Base-by-base conservation (phyloP, 495 filamentous ascomycete species). In the Viridothelium virens region DNA sequence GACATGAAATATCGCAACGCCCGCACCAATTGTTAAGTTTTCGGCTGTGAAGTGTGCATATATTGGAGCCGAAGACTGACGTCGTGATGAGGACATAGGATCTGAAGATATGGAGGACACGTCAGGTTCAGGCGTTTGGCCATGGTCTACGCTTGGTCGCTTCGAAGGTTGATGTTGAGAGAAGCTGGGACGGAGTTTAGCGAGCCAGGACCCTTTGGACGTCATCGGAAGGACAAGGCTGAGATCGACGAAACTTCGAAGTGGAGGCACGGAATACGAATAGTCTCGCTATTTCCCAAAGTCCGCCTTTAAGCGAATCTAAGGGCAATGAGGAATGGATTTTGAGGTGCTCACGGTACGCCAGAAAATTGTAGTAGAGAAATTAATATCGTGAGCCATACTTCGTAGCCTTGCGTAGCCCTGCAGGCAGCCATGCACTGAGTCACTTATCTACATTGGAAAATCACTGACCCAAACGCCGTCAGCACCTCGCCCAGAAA, bases 1-100 rank as follows among this genome's bases (percentile, higher is more conserved):
- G 31, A 81, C 46, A 64, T 82, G 80, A 68, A 82, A 82, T 62
- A 81, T 81, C 4, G 80, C 80, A 0, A 80, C 78, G 16, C 80
- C 77, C 18, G 71, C 77, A 62, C 77, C 77, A 25, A 78, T 71
- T 18, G 72, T 76, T 16, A 76, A 63, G 36, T 70, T 70, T 7
- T 66, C 63, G 46, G 33, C 56, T 7, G 72, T 50, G 56, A 69
- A 75, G 64, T 64, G 65, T 48, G 70, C 72, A 65, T 64, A 65
- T 34, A 73, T 44, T 14, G 72, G 72, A 36, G 2, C 12, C 41
- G 68, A 68, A 3, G 67, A 2, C 10, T 64, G 61, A 16, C 61
- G 44, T 12, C 65, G 62, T 39, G 37, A 47, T 39, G 61, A 59
- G 3, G 53, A 36, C 53, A 59, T 59, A 31, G 53, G 31, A 10